A percentile compares a stretch with the other conserved stretches of the same genome.
Evolutionary conservation across 768 basidiomycete genomes (phyloP).

Genomic region (Lentinula aciculospora): DNA sequence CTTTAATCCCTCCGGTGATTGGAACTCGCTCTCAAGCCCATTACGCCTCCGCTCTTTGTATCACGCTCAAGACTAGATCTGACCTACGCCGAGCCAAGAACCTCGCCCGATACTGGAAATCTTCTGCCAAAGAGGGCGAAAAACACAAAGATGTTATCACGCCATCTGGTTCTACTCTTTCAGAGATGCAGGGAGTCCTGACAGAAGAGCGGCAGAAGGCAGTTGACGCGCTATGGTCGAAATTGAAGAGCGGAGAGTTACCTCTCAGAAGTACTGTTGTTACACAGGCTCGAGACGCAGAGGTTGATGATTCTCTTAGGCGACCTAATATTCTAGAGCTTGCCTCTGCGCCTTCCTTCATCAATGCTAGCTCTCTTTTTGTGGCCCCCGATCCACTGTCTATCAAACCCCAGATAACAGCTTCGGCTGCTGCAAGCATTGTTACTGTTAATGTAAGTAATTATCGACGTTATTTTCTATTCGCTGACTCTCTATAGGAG

Average conservation of each 20-base stretch:
- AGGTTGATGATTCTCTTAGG: not conserved
- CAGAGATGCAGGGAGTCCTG: slow-evolving; percentile 5
- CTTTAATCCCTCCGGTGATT: slow-evolving; percentile 17
- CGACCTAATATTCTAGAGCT: not conserved
- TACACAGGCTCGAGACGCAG: slow-evolving; percentile 3
- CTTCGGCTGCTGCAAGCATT: slow-evolving; percentile 3
- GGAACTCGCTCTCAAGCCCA: slow-evolving; percentile 23
- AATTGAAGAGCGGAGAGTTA: slow-evolving; percentile 8
- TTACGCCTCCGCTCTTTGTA: slow-evolving; percentile 26
- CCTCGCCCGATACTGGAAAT: slow-evolving; percentile 27
- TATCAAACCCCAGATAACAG: not conserved
- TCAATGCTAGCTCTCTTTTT: not conserved
- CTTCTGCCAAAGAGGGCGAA: slow-evolving; percentile 18
- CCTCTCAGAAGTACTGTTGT: slow-evolving; percentile 9
- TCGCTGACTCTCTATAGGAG: not conserved
- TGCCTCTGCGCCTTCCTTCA: not conserved
- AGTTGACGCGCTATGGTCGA: slow-evolving; percentile 19
- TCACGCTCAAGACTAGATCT: slow-evolving; percentile 22
- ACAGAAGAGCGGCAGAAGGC: slow-evolving; percentile 1
- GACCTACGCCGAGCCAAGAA: slow-evolving; percentile 24
- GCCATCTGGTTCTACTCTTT: slow-evolving; percentile 10
- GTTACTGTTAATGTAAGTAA: slow-evolving; percentile 1
- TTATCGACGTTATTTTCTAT: not conserved
- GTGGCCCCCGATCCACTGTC: not conserved
- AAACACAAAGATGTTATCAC: slow-evolving; percentile 6